Evolutionary conservation across 2,329 filamentous ascomycete genomes (phyloP).

Genomic region (Clarireedia hainanense): DNA sequence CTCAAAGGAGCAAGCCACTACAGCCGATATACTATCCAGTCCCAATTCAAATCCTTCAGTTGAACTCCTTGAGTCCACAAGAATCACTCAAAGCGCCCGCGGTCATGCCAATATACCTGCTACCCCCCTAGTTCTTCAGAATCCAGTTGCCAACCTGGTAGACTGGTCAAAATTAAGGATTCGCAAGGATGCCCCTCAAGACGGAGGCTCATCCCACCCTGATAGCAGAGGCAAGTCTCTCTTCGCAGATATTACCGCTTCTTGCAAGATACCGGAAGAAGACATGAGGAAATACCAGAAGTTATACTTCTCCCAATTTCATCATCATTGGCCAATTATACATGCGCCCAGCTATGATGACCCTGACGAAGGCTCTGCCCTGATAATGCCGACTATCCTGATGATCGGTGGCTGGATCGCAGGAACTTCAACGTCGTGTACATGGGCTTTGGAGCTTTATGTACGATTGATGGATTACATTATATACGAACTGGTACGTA

Average conservation of each 20-base stretch:
- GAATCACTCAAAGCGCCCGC: too few species aligned
- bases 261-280: constrained; percentile 5
- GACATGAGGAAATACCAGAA: constrained; percentile 18
- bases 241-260: neutral
- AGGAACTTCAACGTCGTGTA: constrained; percentile 22
- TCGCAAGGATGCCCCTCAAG: neutral
- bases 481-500: constrained; percentile 18
- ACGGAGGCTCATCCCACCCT: neutral
- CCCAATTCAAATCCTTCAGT: too few species aligned
- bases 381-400: constrained; percentile 27
- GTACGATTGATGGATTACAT: constrained; percentile 26
- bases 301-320: constrained; percentile 35
- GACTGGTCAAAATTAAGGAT: neutral
- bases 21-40: too few species aligned
- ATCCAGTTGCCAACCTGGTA: too few species aligned
- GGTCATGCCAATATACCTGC: too few species aligned
- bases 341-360: constrained; percentile 32
- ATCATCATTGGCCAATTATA: constrained; percentile 36
- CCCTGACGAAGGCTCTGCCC: constrained; percentile 17
- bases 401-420: constrained; percentile 36
- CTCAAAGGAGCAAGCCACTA: too few species aligned
- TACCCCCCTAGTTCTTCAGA: too few species aligned
- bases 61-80: too few species aligned
- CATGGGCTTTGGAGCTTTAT: constrained; percentile 29
- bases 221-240: neutral